Percentiles rank a stretch among this genome's conserved stretches.
These are phyloP conservation scores for Arthrobotrys musiformis DNA, from an alignment of 2,329 filamentous ascomycete species.

Conservation along the genomic window DNA sequence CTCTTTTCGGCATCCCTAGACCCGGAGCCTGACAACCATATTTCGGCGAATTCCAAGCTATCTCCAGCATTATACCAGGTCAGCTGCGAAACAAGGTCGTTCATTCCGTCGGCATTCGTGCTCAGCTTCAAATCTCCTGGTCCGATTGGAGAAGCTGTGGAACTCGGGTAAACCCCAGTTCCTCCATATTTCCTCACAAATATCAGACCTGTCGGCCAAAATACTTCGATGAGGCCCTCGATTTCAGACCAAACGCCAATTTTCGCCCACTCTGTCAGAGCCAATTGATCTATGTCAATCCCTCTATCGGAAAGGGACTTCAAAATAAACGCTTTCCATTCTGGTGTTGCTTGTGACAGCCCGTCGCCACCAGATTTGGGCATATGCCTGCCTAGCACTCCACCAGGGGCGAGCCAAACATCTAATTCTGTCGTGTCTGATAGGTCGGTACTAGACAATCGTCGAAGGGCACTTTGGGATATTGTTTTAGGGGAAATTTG, in stretches of 20 bases:
- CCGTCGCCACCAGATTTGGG: background rate
- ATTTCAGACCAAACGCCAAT: conserved; percentile 42
- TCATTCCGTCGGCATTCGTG: conserved; percentile 2
- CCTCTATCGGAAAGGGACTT: conserved; percentile 44
- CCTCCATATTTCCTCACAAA: conserved; percentile 33
- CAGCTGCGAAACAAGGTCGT: conserved; percentile 30
- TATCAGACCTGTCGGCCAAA: conserved; percentile 40
- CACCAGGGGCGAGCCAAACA: conserved; percentile 48
- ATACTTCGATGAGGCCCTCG: conserved; percentile 40
- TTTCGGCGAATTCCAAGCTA: conserved; percentile 36
- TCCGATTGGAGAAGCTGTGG: background rate
- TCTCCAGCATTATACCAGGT: conserved; percentile 48
- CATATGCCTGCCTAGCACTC: conserved; percentile 36
- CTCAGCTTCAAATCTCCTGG: background rate
- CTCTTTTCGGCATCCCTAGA: conserved; percentile 37
- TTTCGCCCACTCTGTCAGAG: conserved; percentile 30
- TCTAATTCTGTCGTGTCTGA: conserved; percentile 28
- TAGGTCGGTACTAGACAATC: background rate
- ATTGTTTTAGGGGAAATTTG: conserved; percentile 38
- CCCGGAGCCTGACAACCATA: conserved; percentile 15
- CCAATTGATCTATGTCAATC: conserved; percentile 11
- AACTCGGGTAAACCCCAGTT: background rate
- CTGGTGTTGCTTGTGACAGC: conserved; percentile 26
- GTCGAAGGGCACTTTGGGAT: conserved; percentile 26
- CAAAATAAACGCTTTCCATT: conserved; percentile 50